A percentile compares a stretch with the other conserved stretches of the same genome.
Conservation (phyloP, 768 basidiomycete species). For the Kwoniella shandongensis region DNA sequence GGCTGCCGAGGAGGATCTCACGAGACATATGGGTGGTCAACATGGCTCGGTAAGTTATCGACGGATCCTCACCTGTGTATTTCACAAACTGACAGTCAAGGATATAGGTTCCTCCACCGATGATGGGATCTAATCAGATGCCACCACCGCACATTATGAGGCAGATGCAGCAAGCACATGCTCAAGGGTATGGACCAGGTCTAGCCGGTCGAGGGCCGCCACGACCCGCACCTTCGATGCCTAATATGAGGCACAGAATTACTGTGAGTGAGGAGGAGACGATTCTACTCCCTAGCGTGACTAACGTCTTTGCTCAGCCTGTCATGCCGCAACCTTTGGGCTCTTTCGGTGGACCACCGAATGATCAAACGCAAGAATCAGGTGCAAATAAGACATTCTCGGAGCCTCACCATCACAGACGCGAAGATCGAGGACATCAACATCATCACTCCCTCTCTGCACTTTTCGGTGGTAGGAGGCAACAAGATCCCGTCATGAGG, state of each 20-base stretch:
- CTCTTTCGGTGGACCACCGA: constrained; percentile 8
- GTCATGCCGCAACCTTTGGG: constrained; percentile 40
- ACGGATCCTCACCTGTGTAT: neutral
- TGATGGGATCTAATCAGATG: constrained; percentile 15
- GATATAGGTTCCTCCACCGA: constrained; percentile 13
- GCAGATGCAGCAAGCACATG: constrained; percentile 4
- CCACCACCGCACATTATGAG: constrained; percentile 9
- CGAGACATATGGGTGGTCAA: neutral
- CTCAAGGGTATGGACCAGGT: neutral
- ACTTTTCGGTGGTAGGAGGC: constrained; percentile 7
- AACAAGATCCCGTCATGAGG: constrained; percentile 8
- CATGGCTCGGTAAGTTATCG: constrained; percentile 12
- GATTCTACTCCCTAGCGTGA: neutral
- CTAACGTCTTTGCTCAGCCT: constrained; percentile 10
- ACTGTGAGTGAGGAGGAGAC: neutral
- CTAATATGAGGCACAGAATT: constrained; percentile 28
- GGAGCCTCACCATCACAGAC: constrained; percentile 19
- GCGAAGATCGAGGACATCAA: constrained; percentile 11
- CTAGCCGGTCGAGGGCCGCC: constrained; percentile 5
- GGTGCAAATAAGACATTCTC: constrained; percentile 24
- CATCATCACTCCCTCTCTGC: constrained; percentile 14
- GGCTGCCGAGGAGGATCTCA: constrained; percentile 24
- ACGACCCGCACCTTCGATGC: constrained; percentile 36
- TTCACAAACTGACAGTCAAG: neutral
- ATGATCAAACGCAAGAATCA: neutral